A percentile compares a stretch with the other conserved stretches of the same genome.
Conservation (phyloP, 768 basidiomycete genomes). For the Boletus vermiculosoides region DNA sequence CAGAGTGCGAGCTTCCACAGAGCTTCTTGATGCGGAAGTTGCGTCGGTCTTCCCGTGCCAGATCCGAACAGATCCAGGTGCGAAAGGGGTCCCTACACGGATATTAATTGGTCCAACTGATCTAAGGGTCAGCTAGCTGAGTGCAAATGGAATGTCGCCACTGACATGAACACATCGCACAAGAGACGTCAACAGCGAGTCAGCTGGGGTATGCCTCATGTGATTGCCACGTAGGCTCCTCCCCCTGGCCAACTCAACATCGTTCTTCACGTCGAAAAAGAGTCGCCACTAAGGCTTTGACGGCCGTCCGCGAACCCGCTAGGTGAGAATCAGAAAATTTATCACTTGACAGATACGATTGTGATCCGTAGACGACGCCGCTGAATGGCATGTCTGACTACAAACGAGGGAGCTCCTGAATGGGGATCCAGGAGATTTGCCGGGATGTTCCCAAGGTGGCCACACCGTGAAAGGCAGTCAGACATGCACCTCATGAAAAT, state of each 20-base stretch:
- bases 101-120: neutral
- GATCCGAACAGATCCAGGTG: slow-evolving; percentile 24
- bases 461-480: slow-evolving; percentile 12
- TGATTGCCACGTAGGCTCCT: neutral
- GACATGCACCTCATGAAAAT: slow-evolving; percentile 19
- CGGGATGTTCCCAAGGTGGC: slow-evolving; percentile 26
- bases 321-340: slow-evolving; percentile 19
- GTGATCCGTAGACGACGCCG: neutral
- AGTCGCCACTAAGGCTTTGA: slow-evolving; percentile 12
- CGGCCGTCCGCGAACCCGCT: slow-evolving; percentile 8
- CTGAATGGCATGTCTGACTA: neutral
- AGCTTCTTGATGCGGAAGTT: slow-evolving; percentile 29
- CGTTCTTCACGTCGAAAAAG: slow-evolving; percentile 3
- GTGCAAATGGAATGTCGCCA: neutral
- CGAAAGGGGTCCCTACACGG: slow-evolving; percentile 8
- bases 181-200: neutral
- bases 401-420: slow-evolving; percentile 3
- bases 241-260: neutral
- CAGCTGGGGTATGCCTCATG: neutral
- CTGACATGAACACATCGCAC: neutral
- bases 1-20: slow-evolving; percentile 14
- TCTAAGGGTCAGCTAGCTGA: slow-evolving; percentile 4
- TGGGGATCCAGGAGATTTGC: slow-evolving; percentile 19
- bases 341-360: neutral
- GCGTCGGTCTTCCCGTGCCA: slow-evolving; percentile 7